A percentile compares a stretch with the other conserved stretches of the same genome.
phyloP scores from a whole-genome alignment of 1,139 yeast genomes.

The Yamadazyma taylorii region DNA sequence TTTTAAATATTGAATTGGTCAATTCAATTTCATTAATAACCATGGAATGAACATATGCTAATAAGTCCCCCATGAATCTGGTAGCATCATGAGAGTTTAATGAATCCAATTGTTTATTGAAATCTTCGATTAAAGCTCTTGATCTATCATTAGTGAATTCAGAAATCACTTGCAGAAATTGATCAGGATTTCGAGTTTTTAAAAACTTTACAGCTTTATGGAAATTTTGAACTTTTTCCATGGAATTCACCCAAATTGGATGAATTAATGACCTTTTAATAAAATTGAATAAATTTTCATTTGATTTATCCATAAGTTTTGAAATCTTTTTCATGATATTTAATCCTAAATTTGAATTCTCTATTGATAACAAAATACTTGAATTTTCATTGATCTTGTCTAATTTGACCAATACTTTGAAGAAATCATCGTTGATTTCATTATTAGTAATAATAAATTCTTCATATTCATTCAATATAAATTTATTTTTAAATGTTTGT shows the following conservation, averaged over 20 bases:
- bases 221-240: conserved; percentile 27
- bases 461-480: conserved; percentile 73
- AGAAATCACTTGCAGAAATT: conserved; percentile 45
- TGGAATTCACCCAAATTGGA: conserved; percentile 33
- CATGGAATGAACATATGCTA: conserved; percentile 88
- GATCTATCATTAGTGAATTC: conserved; percentile 57
- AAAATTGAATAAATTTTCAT: conserved; percentile 45
- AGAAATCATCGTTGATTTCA: conserved; percentile 57
- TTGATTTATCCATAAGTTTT: conserved; percentile 50
- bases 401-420: conserved; percentile 58
- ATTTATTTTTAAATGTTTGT: conserved; percentile 58
- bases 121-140: conserved; percentile 56
- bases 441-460: conserved; percentile 51
- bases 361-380: conserved; percentile 63
- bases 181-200: conserved; percentile 44
- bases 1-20: conserved; percentile 45
- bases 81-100: conserved; percentile 78
- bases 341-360: conserved; percentile 69
- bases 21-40: conserved; percentile 87
- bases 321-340: conserved; percentile 66
- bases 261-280: conserved; percentile 38
- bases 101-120: conserved; percentile 41
- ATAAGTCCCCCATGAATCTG: conserved; percentile 79
- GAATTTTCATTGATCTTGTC: conserved; percentile 67
- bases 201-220: conserved; percentile 37